Percentiles rank a stretch among this genome's conserved stretches.
These are phyloP conservation scores for Bromus sterilis DNA, from an alignment of 176 grass and related monocot genomes.

Conservation along the genomic window DNA sequence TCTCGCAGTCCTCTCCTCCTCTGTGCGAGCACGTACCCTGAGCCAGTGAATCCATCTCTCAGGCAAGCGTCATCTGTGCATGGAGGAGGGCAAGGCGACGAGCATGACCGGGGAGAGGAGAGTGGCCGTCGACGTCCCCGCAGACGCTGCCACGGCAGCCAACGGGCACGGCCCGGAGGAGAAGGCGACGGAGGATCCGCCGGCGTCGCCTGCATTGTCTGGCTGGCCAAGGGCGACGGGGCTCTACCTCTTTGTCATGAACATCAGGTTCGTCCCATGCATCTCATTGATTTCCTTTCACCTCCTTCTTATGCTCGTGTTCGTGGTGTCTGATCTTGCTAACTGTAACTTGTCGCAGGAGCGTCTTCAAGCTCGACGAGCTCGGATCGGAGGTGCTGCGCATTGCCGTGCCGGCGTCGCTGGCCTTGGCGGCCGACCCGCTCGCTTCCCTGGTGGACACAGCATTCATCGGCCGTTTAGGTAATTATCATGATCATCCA, in stretches of 20 bases:
- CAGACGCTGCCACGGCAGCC: background rate
- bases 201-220: constrained; percentile 8
- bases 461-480: constrained; percentile 91
- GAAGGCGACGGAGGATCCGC: background rate
- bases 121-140: background rate
- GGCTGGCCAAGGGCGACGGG: constrained; percentile 39
- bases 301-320: background rate
- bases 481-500: constrained; percentile 11
- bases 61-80: background rate
- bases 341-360: constrained; percentile 20
- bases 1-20: background rate
- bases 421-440: constrained; percentile 86
- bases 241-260: constrained; percentile 54
- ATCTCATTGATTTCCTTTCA: background rate
- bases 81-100: constrained; percentile 1
- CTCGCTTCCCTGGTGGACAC: constrained; percentile 92
- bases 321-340: background rate
- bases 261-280: constrained; percentile 43
- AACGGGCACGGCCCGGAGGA: background rate
- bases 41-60: background rate
- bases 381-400: constrained; percentile 71
- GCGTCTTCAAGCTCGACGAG: constrained; percentile 82
- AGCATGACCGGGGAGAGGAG: background rate
- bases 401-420: constrained; percentile 78
- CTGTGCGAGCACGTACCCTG: background rate